phyloP scores from a whole-genome alignment of 495 filamentous ascomycete genomes.

The Bombardia bombarda region DNA sequence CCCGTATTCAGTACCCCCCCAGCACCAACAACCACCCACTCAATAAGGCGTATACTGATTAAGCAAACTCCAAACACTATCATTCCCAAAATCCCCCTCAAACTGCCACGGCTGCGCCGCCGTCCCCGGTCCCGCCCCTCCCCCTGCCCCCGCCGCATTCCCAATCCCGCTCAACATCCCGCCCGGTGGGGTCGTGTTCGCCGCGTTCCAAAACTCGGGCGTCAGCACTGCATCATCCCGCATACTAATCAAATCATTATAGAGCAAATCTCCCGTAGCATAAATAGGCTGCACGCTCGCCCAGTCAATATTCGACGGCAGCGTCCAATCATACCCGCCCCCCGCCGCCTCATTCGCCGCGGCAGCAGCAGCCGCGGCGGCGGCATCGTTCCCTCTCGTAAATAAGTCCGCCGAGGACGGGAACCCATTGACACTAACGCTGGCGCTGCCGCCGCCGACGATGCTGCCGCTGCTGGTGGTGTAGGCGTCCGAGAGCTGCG shows the following conservation, averaged over 20 bases:
- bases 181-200: not conserved
- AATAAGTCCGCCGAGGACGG: not conserved
- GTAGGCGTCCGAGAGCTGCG: not conserved
- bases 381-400: not conserved
- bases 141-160: slow-evolving; percentile 6
- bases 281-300: slow-evolving; percentile 43
- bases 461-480: not conserved
- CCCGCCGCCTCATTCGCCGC: not conserved
- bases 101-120: slow-evolving; percentile 13
- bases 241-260: slow-evolving; percentile 38
- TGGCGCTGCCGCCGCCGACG: too few species aligned
- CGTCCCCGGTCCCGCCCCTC: not conserved
- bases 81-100: slow-evolving; percentile 43
- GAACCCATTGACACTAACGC: too few species aligned
- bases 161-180: not conserved
- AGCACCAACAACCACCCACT: too few species aligned
- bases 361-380: not conserved
- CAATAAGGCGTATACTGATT: slow-evolving; percentile 33
- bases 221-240: slow-evolving; percentile 9
- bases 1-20: too few species aligned
- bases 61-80: slow-evolving; percentile 46
- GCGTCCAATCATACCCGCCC: slow-evolving; percentile 9
- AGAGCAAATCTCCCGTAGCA: slow-evolving; percentile 44
- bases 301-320: slow-evolving; percentile 38
- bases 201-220: not conserved